Evolutionary conservation across 1,284 basidiomycete species (phyloP).

Genomic region (Cutaneotrichosporon sp.): DNA sequence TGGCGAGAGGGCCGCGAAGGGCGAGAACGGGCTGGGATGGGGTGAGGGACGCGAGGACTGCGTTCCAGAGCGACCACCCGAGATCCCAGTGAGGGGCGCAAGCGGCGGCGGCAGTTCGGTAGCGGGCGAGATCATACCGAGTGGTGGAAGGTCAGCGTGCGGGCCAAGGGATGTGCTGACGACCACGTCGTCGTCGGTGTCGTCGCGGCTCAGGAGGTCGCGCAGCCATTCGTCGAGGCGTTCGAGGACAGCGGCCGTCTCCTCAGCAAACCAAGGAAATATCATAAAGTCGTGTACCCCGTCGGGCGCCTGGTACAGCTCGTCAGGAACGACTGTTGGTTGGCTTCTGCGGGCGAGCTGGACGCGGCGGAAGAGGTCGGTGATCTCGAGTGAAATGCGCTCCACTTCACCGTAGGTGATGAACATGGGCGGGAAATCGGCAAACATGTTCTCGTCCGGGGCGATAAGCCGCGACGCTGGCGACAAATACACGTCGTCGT

Average conservation of each 20-base stretch:
- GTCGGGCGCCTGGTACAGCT: slow-evolving; percentile 31
- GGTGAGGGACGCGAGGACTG: slow-evolving; percentile 3
- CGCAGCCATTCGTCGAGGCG: slow-evolving; percentile 45
- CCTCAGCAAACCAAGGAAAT: slow-evolving; percentile 46
- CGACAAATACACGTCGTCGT: slow-evolving; percentile 41
- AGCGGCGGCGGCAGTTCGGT: not conserved
- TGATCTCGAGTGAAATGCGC: slow-evolving; percentile 39
- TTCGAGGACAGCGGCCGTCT: slow-evolving; percentile 38
- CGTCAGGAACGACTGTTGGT: slow-evolving; percentile 20
- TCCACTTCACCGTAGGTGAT: slow-evolving; percentile 47
- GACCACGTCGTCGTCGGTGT: slow-evolving; percentile 16
- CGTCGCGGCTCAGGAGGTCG: slow-evolving; percentile 27
- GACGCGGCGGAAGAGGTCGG: slow-evolving; percentile 36
- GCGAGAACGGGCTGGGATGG: not conserved
- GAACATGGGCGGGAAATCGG: slow-evolving; percentile 42
- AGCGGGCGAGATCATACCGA: slow-evolving; percentile 1
- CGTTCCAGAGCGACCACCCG: not conserved
- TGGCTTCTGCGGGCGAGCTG: slow-evolving; percentile 17
- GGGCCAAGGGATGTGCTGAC: slow-evolving; percentile 5
- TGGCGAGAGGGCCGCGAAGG: slow-evolving; percentile 4
- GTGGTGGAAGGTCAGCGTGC: slow-evolving; percentile 5
- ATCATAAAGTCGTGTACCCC: slow-evolving; percentile 50
- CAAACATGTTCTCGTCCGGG: slow-evolving; percentile 25
- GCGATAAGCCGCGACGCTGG: slow-evolving; percentile 40
- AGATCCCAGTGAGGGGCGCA: not conserved